Evolutionary conservation across 768 basidiomycete genomes (phyloP), one percentile per base, ranked within the genome.

Genomic region (Punctularia strigosozonata): DNA sequence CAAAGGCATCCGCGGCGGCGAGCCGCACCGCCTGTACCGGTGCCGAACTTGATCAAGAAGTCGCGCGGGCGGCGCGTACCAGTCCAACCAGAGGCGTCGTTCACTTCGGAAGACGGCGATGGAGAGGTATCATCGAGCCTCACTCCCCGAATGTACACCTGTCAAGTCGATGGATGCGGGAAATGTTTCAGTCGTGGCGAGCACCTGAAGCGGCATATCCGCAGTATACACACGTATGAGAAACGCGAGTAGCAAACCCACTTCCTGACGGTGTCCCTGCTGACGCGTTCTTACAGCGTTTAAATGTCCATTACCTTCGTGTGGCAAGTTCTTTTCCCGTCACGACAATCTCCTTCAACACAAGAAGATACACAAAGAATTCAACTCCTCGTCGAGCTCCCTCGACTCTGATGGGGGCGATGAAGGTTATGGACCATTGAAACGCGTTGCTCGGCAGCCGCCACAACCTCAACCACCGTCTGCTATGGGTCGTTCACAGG

Each of bases 341-440:
- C 83, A 85, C 50, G 89, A 91, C 56, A 91, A 91, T 53, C 72
- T 91, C 33, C 76, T 78, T 32, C 88, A 91, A 59, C 88, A 91
- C 50, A 80, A 84, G 77, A 77, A 82, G 35, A 80, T 88, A 31
- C 86, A 89, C 60, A 66, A 65, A 47, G 58, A 62, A 46, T 50
- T 50, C 38, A 13, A 12, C 13, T 34, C 20, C 19, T 26, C 43
- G n/a, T n/a, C n/a, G n/a, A n/a, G n/a, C n/a, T n/a, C n/a, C n/a
- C n/a, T n/a, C n/a, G n/a, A n/a, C n/a, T n/a, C n/a, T n/a, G n/a
- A n/a, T n/a, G n/a, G n/a, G n/a, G n/a, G n/a, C n/a, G n/a, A n/a
- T n/a, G n/a, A n/a, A n/a, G n/a, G n/a, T n/a, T n/a, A n/a, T n/a
- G n/a, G n/a, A n/a, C n/a, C n/a, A n/a, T n/a, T n/a, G n/a, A n/a